These are phyloP conservation scores for Rubia peregrina DNA, from an alignment of 305 asterid species.

Conservation along the genomic window DNA sequence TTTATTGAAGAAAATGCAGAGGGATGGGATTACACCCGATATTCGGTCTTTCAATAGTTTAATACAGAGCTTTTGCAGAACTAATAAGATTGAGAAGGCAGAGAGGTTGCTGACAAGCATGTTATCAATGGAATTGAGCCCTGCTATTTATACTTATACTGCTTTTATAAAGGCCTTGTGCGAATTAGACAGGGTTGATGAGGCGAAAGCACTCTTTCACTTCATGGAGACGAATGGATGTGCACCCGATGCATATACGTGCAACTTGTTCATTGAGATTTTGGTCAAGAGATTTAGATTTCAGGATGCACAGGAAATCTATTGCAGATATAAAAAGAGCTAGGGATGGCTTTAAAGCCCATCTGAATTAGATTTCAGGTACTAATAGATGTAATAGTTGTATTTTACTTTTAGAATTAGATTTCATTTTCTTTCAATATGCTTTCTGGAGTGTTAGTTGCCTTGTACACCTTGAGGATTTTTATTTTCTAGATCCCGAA, in stretches of 20 bases:
- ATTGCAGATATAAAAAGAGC: constrained; percentile 38
- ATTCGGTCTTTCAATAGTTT: constrained; percentile 69
- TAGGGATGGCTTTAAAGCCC: constrained; percentile 44
- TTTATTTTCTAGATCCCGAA: background rate
- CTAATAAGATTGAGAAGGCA: constrained; percentile 59
- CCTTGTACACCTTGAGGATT: background rate
- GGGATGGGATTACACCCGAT: constrained; percentile 59
- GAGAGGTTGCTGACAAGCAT: constrained; percentile 62
- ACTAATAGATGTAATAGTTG: background rate
- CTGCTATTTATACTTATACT: constrained; percentile 65
- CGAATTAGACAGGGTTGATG: constrained; percentile 51
- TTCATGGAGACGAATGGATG: constrained; percentile 79
- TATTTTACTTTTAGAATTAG: background rate
- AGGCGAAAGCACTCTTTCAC: constrained; percentile 54
- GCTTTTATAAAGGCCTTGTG: constrained; percentile 65
- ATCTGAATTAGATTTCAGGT: constrained; percentile 10
- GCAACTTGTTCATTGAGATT: constrained; percentile 43
- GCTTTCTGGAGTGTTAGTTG: background rate
- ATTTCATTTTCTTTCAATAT: background rate
- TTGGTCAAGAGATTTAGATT: constrained; percentile 45
- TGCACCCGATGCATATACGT: constrained; percentile 51
- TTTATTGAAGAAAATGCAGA: constrained; percentile 69
- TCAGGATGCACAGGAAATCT: constrained; percentile 55
- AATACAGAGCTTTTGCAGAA: constrained; percentile 52
- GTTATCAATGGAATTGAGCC: constrained; percentile 49